Base-by-base conservation (phyloP, 2,329 filamentous ascomycete species). In the Metarhizium guizhouense region DNA sequence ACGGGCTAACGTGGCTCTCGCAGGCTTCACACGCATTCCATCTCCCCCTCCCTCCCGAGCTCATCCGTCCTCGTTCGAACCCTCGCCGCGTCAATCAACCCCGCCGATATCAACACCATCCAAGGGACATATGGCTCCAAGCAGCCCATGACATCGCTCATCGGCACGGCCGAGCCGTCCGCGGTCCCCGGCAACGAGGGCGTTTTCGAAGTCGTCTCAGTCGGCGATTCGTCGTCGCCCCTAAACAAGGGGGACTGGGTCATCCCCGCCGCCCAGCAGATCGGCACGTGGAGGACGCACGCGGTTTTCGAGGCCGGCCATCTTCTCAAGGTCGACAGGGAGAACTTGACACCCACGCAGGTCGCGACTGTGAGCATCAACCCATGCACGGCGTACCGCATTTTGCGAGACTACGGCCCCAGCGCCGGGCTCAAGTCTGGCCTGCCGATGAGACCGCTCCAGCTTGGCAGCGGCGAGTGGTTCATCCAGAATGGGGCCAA, bases 401-500 rank as follows among this genome's bases (percentile, higher is more conserved):
- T 99, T 85, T 80, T 99, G 57, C 84, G 85, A 56, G 88, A 93
- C 68, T 96, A 93, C 66, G 84, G 74, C 4, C 73, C 73, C 34
- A 69, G 72, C 54, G 74, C 75, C 20, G 70, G 75, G 13, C 67
- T 76, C 57, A 70, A 74, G 54, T 69, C 76, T 11, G 73, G 71
- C 2, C 61, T 80, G 51, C 74, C 74, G 55, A 76, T 80, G 66
- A 65, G 66, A 8, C 67, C 73, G 11, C 76, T 77, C 52, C 69
- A 72, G 50, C 65, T 72, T 25, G 76, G 74, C 52, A 77, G 76
- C 56, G 76, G 92, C 54, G 87, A 95, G 56, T 99, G 93, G 92
- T 90, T 96, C 67, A 85, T 99, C 50, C 94, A 99, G 73, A 99
- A 99, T 69, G 94, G 93, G 7, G 94, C 93, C 43, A 99, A 99